A percentile compares a stretch with the other conserved stretches of the same genome.
These are phyloP conservation scores for Cupressus sempervirens DNA, from an alignment of 75 land plant genomes.

Conservation along the genomic window DNA sequence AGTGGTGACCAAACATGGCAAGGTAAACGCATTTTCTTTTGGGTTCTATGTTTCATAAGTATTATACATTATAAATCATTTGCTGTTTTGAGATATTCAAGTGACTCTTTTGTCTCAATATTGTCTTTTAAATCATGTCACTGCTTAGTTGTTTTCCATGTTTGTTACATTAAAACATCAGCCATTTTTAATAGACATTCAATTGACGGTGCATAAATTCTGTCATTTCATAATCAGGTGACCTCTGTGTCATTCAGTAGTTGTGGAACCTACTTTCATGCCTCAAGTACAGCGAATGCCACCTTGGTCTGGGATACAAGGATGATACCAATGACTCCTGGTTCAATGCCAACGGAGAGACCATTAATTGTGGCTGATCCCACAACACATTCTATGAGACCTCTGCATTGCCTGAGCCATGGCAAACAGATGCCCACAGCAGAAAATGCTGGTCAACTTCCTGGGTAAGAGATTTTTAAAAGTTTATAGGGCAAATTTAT, in stretches of 20 bases:
- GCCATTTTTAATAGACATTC: background rate
- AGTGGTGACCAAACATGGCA: background rate
- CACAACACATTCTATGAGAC: constrained; percentile 14
- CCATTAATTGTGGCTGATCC: constrained; percentile 23
- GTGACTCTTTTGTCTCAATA: background rate
- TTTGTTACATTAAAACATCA: background rate
- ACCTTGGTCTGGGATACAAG: constrained; percentile 51
- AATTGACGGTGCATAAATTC: background rate
- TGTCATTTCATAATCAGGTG: constrained; percentile 23
- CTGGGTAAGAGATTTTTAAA: constrained; percentile 27
- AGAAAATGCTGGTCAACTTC: constrained; percentile 41
- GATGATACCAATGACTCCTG: constrained; percentile 39
- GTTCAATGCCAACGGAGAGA: constrained; percentile 20
- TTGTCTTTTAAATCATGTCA: no score
- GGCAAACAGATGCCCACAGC: constrained; percentile 49
- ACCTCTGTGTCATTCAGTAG: constrained; percentile 52
- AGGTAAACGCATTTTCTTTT: background rate
- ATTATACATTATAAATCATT: background rate
- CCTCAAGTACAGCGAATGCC: constrained; percentile 44
- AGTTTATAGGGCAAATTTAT: no score
- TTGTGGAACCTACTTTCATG: constrained; percentile 48
- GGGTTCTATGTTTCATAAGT: background rate
- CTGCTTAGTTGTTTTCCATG: background rate
- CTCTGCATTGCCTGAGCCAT: constrained; percentile 47
- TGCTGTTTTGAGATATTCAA: background rate